Percentiles rank a stretch among this genome's conserved stretches.
These are phyloP conservation scores for Candida chilensis DNA, from an alignment of 805 yeast genomes.

Conservation along the genomic window DNA sequence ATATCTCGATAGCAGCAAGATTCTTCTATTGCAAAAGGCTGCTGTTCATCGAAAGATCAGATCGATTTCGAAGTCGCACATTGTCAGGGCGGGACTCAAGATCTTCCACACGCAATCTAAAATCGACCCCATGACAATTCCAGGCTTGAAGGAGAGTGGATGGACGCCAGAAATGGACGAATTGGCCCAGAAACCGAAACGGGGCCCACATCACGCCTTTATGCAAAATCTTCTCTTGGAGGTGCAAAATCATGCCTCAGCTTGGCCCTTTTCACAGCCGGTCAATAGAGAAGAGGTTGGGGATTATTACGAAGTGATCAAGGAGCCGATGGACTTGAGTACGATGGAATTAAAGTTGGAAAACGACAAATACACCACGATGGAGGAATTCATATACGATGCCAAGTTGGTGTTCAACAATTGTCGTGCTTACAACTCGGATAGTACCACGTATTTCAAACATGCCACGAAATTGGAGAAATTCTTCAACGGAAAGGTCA, in stretches of 20 bases:
- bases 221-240: constrained; percentile 87
- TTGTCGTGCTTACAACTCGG: constrained; percentile 89
- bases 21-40: constrained; percentile 80
- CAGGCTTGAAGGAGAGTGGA: constrained; percentile 89
- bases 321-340: constrained; percentile 95
- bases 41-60: constrained; percentile 82
- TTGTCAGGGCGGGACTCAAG: constrained; percentile 74
- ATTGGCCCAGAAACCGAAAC: constrained; percentile 86
- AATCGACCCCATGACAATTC: constrained; percentile 75
- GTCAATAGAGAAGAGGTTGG: constrained; percentile 92
- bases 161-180: constrained; percentile 99
- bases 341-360: constrained; percentile 94
- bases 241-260: constrained; percentile 87
- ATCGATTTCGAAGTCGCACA: constrained; percentile 67
- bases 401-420: constrained; percentile 79
- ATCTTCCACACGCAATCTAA: constrained; percentile 50
- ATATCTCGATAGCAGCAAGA: constrained; percentile 82
- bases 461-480: constrained; percentile 92
- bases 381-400: constrained; percentile 90
- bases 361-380: constrained; percentile 80
- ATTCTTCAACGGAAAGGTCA: constrained; percentile 71
- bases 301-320: constrained; percentile 91
- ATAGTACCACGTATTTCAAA: constrained; percentile 89
- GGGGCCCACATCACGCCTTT: constrained; percentile 90
- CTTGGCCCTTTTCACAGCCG: constrained; percentile 96